Evolutionary conservation across 2,329 filamentous ascomycete genomes (phyloP).

Genomic region (Hymenoscyphus scutula): DNA sequence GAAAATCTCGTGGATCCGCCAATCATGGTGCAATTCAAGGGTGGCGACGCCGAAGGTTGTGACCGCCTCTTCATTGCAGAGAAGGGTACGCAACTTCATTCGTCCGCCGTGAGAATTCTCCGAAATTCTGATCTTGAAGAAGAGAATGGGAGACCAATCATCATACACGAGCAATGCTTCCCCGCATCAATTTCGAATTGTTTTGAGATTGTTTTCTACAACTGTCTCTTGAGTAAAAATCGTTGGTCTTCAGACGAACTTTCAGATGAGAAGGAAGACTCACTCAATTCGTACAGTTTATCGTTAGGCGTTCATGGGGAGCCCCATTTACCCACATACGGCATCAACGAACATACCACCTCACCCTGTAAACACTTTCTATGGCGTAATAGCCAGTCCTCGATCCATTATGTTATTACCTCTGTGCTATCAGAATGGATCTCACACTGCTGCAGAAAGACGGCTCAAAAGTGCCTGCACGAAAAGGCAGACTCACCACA

Average conservation of each 20-base stretch:
- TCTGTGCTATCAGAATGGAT: too few relatives aligned
- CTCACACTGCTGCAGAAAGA: too few relatives aligned
- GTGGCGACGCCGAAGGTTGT: conserved; percentile 11
- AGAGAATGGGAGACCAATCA: not conserved
- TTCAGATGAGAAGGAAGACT: too few relatives aligned
- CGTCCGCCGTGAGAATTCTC: not conserved
- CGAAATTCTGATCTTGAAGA: not conserved
- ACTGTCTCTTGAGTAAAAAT: too few relatives aligned
- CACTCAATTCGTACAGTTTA: too few relatives aligned
- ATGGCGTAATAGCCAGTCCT: too few relatives aligned
- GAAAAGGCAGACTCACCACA: not conserved
- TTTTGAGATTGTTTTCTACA: not conserved
- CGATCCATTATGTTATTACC: too few relatives aligned
- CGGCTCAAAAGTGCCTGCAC: too few relatives aligned
- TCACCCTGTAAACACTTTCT: too few relatives aligned
- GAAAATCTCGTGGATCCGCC: not conserved
- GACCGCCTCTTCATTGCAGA: not conserved
- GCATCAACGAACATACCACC: too few relatives aligned
- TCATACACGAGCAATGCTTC: not conserved
- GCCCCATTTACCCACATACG: too few relatives aligned
- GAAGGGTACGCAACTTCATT: not conserved
- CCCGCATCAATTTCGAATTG: not conserved
- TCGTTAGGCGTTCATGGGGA: too few relatives aligned
- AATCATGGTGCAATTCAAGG: conserved; percentile 1
- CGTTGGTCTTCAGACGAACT: not conserved